phyloP scores from a whole-genome alignment of 805 yeast species.

The Wickerhamiella domercqiae region DNA sequence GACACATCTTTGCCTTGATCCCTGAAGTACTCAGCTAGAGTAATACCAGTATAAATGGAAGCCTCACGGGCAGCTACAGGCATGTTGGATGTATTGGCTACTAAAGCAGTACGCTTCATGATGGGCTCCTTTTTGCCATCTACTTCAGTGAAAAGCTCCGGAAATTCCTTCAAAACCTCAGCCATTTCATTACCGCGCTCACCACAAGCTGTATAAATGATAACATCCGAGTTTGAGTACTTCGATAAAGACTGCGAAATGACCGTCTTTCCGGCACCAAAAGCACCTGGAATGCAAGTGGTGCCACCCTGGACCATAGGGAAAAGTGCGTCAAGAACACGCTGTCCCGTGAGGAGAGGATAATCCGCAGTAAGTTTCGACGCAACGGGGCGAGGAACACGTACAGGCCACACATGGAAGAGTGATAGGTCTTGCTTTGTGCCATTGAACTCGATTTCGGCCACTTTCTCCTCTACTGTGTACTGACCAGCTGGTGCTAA shows the following conservation, averaged over 20 bases:
- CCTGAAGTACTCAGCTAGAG: constrained; percentile 97
- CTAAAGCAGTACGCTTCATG: constrained; percentile 98
- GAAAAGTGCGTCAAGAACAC: constrained; percentile 93
- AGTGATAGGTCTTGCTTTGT: constrained; percentile 63
- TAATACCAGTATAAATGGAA: constrained; percentile 96
- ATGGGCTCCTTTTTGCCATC: constrained; percentile 93
- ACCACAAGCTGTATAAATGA: constrained; percentile 89
- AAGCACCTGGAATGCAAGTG: constrained; percentile 99
- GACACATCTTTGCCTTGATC: constrained; percentile 99
- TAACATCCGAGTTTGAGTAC: constrained; percentile 93
- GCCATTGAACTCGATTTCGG: constrained; percentile 94
- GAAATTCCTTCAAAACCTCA: constrained; percentile 98
- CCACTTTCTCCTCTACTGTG: constrained; percentile 71
- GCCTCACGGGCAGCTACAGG: constrained; percentile 99
- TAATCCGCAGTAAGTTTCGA: constrained; percentile 85
- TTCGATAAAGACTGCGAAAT: constrained; percentile 95
- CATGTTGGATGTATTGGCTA: constrained; percentile 98
- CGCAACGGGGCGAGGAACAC: constrained; percentile 98
- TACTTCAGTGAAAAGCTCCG: constrained; percentile 83
- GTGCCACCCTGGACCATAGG: constrained; percentile 99
- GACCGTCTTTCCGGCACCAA: constrained; percentile 98
- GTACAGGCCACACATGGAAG: constrained; percentile 99
- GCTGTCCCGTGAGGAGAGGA: constrained; percentile 95
- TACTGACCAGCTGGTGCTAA: constrained; percentile 85
- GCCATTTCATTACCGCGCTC: constrained; percentile 99